Evolutionary conservation across 176 grass and related monocot species (phyloP).

Genomic region (Paspalum vaginatum): DNA sequence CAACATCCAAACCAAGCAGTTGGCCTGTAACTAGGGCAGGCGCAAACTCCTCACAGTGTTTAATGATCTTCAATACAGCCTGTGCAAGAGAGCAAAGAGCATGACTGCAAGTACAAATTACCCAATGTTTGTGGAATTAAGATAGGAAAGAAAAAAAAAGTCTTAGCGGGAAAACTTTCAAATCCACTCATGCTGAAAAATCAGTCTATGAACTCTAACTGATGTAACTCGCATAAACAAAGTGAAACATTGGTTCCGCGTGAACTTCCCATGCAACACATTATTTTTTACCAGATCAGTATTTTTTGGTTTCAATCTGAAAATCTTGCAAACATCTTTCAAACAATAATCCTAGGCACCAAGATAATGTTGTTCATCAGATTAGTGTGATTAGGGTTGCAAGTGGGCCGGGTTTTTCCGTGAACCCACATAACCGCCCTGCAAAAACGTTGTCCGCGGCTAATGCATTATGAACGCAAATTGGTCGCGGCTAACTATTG

Average conservation of each 20-base stretch:
- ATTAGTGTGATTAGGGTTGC: no score
- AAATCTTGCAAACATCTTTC: neutral
- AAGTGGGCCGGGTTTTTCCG: no score
- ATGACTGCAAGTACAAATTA: conserved; percentile 16
- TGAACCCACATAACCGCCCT: no score
- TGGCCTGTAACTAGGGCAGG: conserved; percentile 95
- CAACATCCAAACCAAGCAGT: conserved; percentile 98
- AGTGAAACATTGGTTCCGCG: neutral
- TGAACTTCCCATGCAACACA: neutral
- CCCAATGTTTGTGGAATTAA: neutral
- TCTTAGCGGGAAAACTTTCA: neutral
- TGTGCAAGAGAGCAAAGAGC: conserved; percentile 37
- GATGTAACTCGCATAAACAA: conserved; percentile 9
- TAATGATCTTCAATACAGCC: conserved; percentile 94
- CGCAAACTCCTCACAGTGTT: conserved; percentile 94
- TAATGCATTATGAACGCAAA: no score
- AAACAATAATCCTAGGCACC: neutral
- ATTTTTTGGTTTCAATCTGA: conserved; percentile 10
- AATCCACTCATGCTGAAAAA: neutral
- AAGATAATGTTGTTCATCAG: neutral
- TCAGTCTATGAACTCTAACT: neutral
- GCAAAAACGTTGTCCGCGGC: no score
- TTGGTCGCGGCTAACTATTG: no score
- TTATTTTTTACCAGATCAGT: neutral
- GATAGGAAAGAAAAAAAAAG: neutral